These are phyloP conservation scores for Tulasnella sp. DNA, from an alignment of 768 basidiomycete species.

Conservation along the genomic window DNA sequence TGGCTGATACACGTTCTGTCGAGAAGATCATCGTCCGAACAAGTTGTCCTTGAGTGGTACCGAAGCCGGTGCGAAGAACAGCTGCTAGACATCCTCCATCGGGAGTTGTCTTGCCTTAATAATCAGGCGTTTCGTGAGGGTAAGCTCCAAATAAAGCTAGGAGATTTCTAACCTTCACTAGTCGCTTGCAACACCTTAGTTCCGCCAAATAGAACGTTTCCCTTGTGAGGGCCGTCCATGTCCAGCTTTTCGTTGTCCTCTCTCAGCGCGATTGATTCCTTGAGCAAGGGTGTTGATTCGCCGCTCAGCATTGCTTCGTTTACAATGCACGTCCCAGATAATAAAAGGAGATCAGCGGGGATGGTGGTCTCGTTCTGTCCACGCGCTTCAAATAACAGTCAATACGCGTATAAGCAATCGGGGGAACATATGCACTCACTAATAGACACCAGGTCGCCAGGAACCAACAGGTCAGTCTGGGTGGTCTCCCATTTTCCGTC, in stretches of 20 bases:
- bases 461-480: slow-evolving; percentile 76
- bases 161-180: slow-evolving; percentile 39
- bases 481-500: slow-evolving; percentile 68
- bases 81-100: slow-evolving; percentile 88
- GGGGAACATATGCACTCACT: slow-evolving; percentile 34
- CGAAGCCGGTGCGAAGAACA: slow-evolving; percentile 91
- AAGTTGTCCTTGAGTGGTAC: slow-evolving; percentile 92
- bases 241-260: slow-evolving; percentile 65
- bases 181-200: slow-evolving; percentile 90
- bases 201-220: slow-evolving; percentile 82
- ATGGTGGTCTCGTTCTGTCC: slow-evolving; percentile 66
- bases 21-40: slow-evolving; percentile 99
- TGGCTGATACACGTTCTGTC: slow-evolving; percentile 90
- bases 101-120: too few species aligned
- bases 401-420: not conserved
- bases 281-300: slow-evolving; percentile 92
- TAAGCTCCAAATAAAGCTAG: not conserved
- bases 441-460: slow-evolving; percentile 81
- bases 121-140: slow-evolving; percentile 28
- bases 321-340: slow-evolving; percentile 87
- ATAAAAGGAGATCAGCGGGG: slow-evolving; percentile 86
- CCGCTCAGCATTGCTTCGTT: slow-evolving; percentile 99
- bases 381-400: slow-evolving; percentile 25
- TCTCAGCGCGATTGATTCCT: slow-evolving; percentile 84
- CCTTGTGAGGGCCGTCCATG: slow-evolving; percentile 77